Evolutionary conservation across 2,329 filamentous ascomycete genomes (phyloP), one percentile per base, ranked within the genome.

Genomic region (Neurospora sp.): DNA sequence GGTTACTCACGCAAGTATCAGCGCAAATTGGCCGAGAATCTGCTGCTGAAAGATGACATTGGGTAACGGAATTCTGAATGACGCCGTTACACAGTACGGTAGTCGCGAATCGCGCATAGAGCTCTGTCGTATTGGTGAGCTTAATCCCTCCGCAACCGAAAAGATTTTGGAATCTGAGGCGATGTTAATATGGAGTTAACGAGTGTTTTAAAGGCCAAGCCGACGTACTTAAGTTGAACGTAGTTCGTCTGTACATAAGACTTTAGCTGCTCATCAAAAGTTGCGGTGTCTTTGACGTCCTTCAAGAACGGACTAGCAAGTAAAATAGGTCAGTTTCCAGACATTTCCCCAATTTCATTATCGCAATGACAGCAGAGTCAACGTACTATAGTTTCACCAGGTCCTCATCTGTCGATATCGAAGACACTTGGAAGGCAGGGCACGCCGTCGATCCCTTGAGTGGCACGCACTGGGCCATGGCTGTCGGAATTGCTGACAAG

Each of bases 11-110:
- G 80, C 96, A 99, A 73, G 92, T 90, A 73, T 96, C 91, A 66
- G 95, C 96, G 80, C 96, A 99, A 17, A 98, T 83, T 1, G 96
- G 93, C 70, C 84, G 84, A 5, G 92, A 88, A 57, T 89, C 82
- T 38, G 85, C 81, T n/a, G 84, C 79, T 0, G 89, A 86, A 66
- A 96, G 82, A 23, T 82, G 81, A 81, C 96, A 99, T 36, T 85
- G 78, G 11, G 81, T 78, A 75, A 91, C 88, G 5, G 96, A 98
- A 78, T 93, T 94, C 80, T 99, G 96, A 67, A 99, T 88, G 77
- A 99, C 91, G 74, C 92, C 87, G 83, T 96, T 98, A 85, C 96
- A 99, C 73, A 99, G 86, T 73, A 96, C 90, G 72, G 92, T 96
- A 66, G 89, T 96, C 5, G 95, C 97, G 81, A 95, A 99, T 75